Evolutionary conservation across 2,329 filamentous ascomycete species (phyloP).

Genomic region (Epichloe bromicola): DNA sequence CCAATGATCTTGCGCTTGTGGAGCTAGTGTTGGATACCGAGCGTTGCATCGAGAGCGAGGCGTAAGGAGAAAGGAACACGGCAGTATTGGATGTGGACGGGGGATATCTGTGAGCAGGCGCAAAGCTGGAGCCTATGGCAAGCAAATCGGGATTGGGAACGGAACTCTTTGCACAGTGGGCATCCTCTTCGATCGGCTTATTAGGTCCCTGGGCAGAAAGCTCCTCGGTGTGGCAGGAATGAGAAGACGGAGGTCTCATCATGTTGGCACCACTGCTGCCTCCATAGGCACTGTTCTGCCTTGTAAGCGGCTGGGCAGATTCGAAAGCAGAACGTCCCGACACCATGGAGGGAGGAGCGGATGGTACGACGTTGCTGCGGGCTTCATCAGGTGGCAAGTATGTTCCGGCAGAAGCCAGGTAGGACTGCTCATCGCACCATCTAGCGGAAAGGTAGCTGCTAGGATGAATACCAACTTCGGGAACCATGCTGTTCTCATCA

Average conservation of each 20-base stretch:
- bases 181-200: slow-evolving; percentile 5
- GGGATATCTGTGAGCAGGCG: slow-evolving; percentile 17
- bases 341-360: slow-evolving; percentile 27
- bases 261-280: slow-evolving; percentile 21
- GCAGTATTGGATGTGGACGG: slow-evolving; percentile 5
- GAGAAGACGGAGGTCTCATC: slow-evolving; percentile 24
- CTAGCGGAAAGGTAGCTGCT: slow-evolving; percentile 23
- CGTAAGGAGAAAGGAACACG: neutral
- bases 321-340: slow-evolving; percentile 27
- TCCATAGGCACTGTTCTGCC: slow-evolving; percentile 28
- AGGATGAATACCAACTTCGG: slow-evolving; percentile 25
- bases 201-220: slow-evolving; percentile 12
- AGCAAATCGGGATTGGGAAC: slow-evolving; percentile 20
- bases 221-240: slow-evolving; percentile 17
- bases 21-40: slow-evolving; percentile 32
- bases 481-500: slow-evolving; percentile 19
- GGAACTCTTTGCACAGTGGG: slow-evolving; percentile 17
- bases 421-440: slow-evolving; percentile 13
- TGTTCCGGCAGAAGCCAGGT: slow-evolving; percentile 13
- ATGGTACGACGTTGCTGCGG: slow-evolving; percentile 18
- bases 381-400: slow-evolving; percentile 13
- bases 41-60: slow-evolving; percentile 28
- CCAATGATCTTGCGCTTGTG: slow-evolving; percentile 29
- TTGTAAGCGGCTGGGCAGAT: slow-evolving; percentile 25
- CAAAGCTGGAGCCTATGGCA: slow-evolving; percentile 24